Percentiles rank a stretch among this genome's conserved stretches.
Evolutionary conservation across 192 early-diverging fungal species (phyloP).

Genomic region (Allomyces macrogynus): DNA sequence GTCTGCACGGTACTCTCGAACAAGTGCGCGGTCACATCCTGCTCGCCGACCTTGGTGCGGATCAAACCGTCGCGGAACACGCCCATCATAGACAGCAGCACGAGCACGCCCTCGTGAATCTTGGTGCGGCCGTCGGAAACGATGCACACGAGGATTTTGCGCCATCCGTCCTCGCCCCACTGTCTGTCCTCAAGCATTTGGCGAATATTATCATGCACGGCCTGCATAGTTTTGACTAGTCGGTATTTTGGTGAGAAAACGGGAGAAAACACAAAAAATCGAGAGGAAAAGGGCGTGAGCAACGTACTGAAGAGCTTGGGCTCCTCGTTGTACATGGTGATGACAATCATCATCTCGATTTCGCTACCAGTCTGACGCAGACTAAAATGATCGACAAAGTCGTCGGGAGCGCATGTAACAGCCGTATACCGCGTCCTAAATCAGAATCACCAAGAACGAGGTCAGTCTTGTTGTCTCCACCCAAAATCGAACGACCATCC

Average conservation of each 20-base stretch:
- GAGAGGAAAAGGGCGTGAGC: not conserved
- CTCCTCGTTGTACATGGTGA: conserved; percentile 62
- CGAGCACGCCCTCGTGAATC: conserved; percentile 43
- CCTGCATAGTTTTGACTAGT: not conserved
- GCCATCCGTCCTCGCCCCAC: conserved; percentile 58
- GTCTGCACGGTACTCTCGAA: conserved; percentile 17
- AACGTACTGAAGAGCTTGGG: conserved; percentile 3
- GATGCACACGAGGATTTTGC: conserved; percentile 66
- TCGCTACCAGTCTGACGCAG: conserved; percentile 39
- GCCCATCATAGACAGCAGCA: conserved; percentile 55
- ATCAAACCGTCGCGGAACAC: conserved; percentile 62
- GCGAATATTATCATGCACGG: not conserved
- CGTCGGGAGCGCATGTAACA: conserved; percentile 65
- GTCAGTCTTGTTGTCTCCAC: not conserved
- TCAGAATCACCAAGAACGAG: no score
- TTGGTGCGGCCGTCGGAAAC: conserved; percentile 66
- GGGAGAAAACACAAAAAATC: not conserved
- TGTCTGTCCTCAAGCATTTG: not conserved
- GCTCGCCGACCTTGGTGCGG: conserved; percentile 36
- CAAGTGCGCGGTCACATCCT: conserved; percentile 45
- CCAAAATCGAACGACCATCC: not conserved
- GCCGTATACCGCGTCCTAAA: conserved; percentile 70
- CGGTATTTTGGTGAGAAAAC: conserved; percentile 1
- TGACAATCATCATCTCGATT: conserved; percentile 62
- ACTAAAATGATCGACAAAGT: conserved; percentile 57